phyloP scores from a whole-genome alignment of 306 rosid genomes.

The Phaseolus lunatus region DNA sequence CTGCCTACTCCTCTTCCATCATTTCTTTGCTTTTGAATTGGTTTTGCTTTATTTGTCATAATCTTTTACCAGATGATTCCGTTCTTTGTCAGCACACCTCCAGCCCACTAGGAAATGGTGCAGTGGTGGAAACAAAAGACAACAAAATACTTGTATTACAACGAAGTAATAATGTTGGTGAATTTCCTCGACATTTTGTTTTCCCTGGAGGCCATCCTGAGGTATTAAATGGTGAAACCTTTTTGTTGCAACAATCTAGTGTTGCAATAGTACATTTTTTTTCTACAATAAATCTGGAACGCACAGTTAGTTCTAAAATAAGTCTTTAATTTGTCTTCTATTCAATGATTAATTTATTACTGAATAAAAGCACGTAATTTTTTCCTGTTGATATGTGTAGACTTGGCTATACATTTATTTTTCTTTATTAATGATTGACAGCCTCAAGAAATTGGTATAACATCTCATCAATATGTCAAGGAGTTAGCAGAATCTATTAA shows the following conservation, averaged over 20 bases:
- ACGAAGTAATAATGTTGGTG: constrained; percentile 91
- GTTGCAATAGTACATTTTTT: constrained; percentile 25
- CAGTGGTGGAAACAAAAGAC: constrained; percentile 88
- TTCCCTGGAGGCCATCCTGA: constrained; percentile 99
- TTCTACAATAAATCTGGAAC: neutral
- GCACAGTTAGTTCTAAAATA: constrained; percentile 22
- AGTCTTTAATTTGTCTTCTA: constrained; percentile 1
- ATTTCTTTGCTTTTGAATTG: constrained; percentile 15
- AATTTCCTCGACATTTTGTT: constrained; percentile 91
- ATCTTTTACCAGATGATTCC: constrained; percentile 64
- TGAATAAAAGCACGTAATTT: constrained; percentile 4
- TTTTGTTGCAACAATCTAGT: constrained; percentile 32
- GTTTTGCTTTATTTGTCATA: constrained; percentile 8
- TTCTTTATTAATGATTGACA: constrained; percentile 53
- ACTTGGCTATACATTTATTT: constrained; percentile 33
- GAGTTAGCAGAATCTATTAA: constrained; percentile 59
- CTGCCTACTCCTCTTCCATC: neutral
- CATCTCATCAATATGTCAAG: constrained; percentile 56
- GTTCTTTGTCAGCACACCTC: constrained; percentile 81
- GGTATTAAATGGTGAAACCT: constrained; percentile 57
- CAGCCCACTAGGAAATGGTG: constrained; percentile 95
- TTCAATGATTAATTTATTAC: constrained; percentile 29
- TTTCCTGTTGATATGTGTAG: constrained; percentile 14
- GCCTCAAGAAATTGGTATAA: constrained; percentile 85
- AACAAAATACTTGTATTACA: constrained; percentile 72